Conservation (phyloP, 2,329 filamentous ascomycete genomes). For the Apiospora rasikravindrae region DNA sequence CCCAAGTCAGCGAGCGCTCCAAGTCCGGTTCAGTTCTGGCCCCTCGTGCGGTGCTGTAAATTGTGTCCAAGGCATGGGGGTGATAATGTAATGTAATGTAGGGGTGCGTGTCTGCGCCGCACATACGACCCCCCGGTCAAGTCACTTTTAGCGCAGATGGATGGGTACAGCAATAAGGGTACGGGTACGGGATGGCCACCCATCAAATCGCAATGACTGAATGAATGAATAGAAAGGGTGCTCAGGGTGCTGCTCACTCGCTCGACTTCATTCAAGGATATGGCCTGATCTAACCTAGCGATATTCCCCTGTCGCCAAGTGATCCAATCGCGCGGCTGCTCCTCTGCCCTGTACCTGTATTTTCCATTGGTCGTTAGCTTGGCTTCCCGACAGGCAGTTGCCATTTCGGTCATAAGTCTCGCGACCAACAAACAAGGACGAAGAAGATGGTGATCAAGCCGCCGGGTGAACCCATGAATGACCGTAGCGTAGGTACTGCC, state of each 20-base stretch:
- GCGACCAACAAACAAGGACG: background rate
- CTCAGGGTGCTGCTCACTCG: background rate
- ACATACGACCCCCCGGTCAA: conserved; percentile 13
- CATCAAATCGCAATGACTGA: background rate
- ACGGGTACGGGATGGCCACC: conserved; percentile 13
- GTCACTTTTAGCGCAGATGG: conserved; percentile 14
- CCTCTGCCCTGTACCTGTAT: conserved; percentile 8
- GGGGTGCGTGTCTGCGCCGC: conserved; percentile 16
- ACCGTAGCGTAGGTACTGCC: background rate
- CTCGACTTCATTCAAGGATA: conserved; percentile 11
- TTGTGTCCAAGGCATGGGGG: background rate
- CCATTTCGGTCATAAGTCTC: background rate
- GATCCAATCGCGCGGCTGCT: conserved; percentile 16
- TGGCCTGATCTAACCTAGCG: conserved; percentile 17
- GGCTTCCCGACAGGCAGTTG: conserved; percentile 1
- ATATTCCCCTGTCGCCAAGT: conserved; percentile 19
- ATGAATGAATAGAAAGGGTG: background rate
- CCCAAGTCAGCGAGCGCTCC: conserved; percentile 9
- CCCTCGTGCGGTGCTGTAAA: background rate
- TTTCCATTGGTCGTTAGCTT: conserved; percentile 19
- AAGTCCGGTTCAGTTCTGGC: background rate
- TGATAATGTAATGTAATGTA: conserved; percentile 13
- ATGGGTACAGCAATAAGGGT: conserved; percentile 7
- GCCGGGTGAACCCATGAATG: background rate
- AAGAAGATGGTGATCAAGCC: background rate